Base-by-base conservation (phyloP, 768 basidiomycete species). In the Coprinopsis sp. region DNA sequence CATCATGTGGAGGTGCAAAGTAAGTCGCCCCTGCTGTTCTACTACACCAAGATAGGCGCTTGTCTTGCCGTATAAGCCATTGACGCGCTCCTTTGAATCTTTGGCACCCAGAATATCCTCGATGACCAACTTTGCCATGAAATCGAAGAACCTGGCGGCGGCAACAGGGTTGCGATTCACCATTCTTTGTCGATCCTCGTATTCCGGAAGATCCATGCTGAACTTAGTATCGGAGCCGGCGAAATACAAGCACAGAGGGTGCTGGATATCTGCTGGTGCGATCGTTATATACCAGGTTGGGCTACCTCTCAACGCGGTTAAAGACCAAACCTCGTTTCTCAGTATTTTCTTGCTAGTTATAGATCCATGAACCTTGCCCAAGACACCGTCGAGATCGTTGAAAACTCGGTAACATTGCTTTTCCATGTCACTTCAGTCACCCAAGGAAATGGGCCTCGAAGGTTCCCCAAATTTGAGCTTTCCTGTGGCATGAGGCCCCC, bases 1-100 rank as follows among this genome's bases (percentile, higher is more conserved):
- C 1, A 72, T 28, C 24, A 66, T 18, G 50, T 72, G 70, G 2
- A 69, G 33, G 54, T 74, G 72, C 2, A 73, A 39, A 0, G 65
- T 68, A 0, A 67, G 43, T 3, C 60, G 33, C 1, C 68, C 68
- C 52, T 72, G 68, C 46, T 65, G 59, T 44, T 71, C 69, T 39
- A 67, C 59, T 1, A 54, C 58, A 4, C 61, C 61, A 56, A 63
- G 64, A 50, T 65, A 69, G 0, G 53, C 64, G 1, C 44, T 10
- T 10, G 65, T 60, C 0, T 53, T 13, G 3, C 68, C 65, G 46
- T 53, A 68, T 3, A 64, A 8, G 1, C 64, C 65, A 0, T n/a
- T n/a, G n/a, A n/a, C n/a, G n/a, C n/a, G 34, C 18, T 18, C 43
- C 18, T 5, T 33, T 31, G 28, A 3, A n/a, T 54, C 18, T 1